A percentile compares a stretch with the other conserved stretches of the same genome.
These are phyloP conservation scores for Zopfia rhizophila DNA, from an alignment of 2,329 filamentous ascomycete species.

Conservation along the genomic window DNA sequence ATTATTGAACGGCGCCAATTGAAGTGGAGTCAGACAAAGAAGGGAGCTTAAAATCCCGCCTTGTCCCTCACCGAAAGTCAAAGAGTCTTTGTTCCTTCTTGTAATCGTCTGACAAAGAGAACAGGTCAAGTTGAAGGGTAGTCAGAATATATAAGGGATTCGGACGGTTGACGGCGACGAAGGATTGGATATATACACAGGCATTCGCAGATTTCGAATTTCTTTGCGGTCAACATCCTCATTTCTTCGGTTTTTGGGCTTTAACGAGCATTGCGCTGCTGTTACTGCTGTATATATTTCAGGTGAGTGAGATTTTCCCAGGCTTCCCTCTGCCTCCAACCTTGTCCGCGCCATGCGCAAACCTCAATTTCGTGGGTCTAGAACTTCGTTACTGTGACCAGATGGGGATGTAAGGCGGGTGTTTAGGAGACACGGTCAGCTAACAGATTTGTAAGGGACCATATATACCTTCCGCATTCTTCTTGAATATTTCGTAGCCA, in stretches of 20 bases:
- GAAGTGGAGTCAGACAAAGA: constrained; percentile 15
- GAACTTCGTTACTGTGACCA: too few species aligned
- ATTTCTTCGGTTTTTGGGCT: not conserved
- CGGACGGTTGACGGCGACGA: too few species aligned
- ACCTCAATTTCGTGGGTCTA: constrained; percentile 1
- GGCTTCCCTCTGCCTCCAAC: too few species aligned
- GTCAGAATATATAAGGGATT: not conserved
- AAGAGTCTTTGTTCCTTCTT: not conserved
- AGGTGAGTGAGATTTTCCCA: too few species aligned
- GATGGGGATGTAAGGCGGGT: not conserved
- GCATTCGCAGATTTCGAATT: not conserved
- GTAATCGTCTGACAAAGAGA: too few species aligned
- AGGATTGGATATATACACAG: too few species aligned
- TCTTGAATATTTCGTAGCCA: not conserved
- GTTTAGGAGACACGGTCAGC: constrained; percentile 20
- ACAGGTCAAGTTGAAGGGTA: not conserved
- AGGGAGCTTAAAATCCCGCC: constrained; percentile 5
- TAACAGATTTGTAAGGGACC: constrained; percentile 19
- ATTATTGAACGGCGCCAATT: constrained; percentile 20
- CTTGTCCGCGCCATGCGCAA: not conserved
- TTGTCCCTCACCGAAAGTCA: not conserved
- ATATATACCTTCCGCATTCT: not conserved
- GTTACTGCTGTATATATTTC: too few species aligned
- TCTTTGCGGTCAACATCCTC: not conserved
- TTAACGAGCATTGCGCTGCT: too few species aligned